Percentiles rank a stretch among this genome's conserved stretches.
These are phyloP conservation scores for Elsinoe necatrix DNA, from an alignment of 2,329 filamentous ascomycete species.

Conservation along the genomic window DNA sequence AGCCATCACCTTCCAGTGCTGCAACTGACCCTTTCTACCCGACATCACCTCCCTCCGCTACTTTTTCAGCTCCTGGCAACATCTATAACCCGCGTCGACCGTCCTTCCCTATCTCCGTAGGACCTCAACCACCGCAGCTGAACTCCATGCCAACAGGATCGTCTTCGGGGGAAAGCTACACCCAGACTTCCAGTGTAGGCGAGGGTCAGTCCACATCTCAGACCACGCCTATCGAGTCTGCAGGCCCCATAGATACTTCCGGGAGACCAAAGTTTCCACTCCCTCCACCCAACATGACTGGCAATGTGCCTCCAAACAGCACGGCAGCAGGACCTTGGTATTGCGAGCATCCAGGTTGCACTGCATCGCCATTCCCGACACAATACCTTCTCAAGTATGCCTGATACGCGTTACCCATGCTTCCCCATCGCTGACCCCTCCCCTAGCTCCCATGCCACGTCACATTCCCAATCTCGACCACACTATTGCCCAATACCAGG, in stretches of 20 bases:
- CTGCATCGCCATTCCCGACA: slow-evolving; percentile 65
- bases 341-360: slow-evolving; percentile 58
- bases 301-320: not conserved
- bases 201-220: slow-evolving; percentile 30
- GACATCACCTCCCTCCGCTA: slow-evolving; percentile 17
- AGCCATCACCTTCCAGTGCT: slow-evolving; percentile 17
- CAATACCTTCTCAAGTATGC: slow-evolving; percentile 62
- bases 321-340: slow-evolving; percentile 22
- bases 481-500: slow-evolving; percentile 54
- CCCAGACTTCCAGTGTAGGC: slow-evolving; percentile 22
- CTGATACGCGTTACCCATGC: not conserved
- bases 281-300: slow-evolving; percentile 22
- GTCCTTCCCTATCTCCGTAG: slow-evolving; percentile 1
- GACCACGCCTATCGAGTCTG: slow-evolving; percentile 29
- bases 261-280: slow-evolving; percentile 7
- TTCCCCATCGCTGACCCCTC: not conserved
- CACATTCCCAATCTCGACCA: slow-evolving; percentile 54
- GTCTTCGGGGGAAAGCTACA: slow-evolving; percentile 27
- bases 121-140: slow-evolving; percentile 13
- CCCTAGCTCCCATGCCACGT: slow-evolving; percentile 64
- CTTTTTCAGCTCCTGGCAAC: slow-evolving; percentile 9
- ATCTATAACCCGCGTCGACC: slow-evolving; percentile 12
- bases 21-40: slow-evolving; percentile 15
- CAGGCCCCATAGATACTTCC: slow-evolving; percentile 16
- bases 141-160: slow-evolving; percentile 17